phyloP scores from a whole-genome alignment of 2,329 filamentous ascomycete species.

The Beauveria scarabaeidicola region DNA sequence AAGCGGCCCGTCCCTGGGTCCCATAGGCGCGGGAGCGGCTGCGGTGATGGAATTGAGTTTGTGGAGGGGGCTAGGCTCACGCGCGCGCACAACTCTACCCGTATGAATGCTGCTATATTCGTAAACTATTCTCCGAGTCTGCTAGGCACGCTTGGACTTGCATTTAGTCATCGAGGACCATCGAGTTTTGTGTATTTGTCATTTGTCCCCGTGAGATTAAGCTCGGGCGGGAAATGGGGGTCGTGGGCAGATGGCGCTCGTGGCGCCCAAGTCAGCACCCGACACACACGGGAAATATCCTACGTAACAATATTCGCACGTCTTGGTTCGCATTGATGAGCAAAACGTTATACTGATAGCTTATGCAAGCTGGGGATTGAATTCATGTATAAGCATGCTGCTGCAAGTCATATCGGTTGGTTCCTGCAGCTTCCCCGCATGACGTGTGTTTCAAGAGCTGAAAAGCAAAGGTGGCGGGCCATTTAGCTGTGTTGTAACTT shows the following conservation, averaged over 20 bases:
- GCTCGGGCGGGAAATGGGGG: too few relatives aligned
- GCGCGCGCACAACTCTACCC: too few relatives aligned
- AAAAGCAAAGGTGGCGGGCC: background rate
- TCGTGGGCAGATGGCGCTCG: background rate
- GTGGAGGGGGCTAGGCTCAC: background rate
- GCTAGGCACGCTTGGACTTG: too few relatives aligned
- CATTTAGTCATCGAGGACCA: too few relatives aligned
- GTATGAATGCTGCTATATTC: too few relatives aligned
- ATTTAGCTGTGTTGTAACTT: background rate
- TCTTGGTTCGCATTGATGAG: background rate
- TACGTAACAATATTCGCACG: too few relatives aligned
- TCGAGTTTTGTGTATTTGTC: too few relatives aligned
- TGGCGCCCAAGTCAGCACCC: background rate
- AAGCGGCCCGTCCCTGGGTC: background rate
- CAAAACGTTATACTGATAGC: background rate
- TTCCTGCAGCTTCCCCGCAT: background rate
- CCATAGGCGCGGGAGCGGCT: background rate
- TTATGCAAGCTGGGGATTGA: background rate
- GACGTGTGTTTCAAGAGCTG: constrained; percentile 6
- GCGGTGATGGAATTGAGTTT: background rate
- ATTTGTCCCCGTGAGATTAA: too few relatives aligned
- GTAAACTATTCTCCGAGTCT: too few relatives aligned
- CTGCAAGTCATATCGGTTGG: background rate
- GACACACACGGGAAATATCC: background rate
- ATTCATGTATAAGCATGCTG: background rate